Evolutionary conservation across 768 basidiomycete genomes (phyloP).

Genomic region (Pisolithus tinctorius): DNA sequence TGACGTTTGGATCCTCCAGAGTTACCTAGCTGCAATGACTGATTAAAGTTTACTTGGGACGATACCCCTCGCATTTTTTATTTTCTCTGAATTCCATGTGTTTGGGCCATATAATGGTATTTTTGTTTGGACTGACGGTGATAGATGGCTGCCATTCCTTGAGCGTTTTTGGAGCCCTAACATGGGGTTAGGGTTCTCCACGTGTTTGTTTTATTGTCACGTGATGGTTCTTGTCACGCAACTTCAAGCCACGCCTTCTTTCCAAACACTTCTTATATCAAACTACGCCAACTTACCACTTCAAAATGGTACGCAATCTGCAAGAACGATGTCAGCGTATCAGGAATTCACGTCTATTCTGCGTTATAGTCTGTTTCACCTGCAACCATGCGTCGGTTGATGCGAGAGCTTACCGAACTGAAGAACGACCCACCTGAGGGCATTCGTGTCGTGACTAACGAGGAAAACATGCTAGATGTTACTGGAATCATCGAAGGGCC

Average conservation of each 20-base stretch:
- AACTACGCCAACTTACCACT: constrained; percentile 4
- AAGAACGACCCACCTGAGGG: constrained; percentile 83
- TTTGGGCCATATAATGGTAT: too few relatives aligned
- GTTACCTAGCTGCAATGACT: constrained; percentile 48
- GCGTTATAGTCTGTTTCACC: constrained; percentile 36
- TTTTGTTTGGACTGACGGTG: not conserved
- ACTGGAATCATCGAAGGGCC: constrained; percentile 88
- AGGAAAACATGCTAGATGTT: constrained; percentile 85
- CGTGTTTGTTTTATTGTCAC: not conserved
- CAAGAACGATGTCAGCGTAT: not conserved
- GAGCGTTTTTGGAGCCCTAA: constrained; percentile 2
- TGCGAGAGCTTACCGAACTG: constrained; percentile 80
- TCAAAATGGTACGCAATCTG: constrained; percentile 18
- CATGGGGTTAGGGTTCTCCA: constrained; percentile 6
- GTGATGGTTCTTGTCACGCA: constrained; percentile 11
- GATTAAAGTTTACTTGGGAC: constrained; percentile 27
- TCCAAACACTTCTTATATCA: constrained; percentile 17
- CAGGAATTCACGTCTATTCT: not conserved
- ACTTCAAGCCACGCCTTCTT: constrained; percentile 18
- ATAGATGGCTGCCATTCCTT: constrained; percentile 2
- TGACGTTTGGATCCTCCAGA: constrained; percentile 28
- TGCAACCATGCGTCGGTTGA: constrained; percentile 72
- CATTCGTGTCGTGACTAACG: constrained; percentile 79
- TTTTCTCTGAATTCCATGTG: constrained; percentile 1
- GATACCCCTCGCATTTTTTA: not conserved